These are phyloP conservation scores for Cryptococcus jaspeensis DNA, from an alignment of 1,284 basidiomycete species.

Conservation along the genomic window DNA sequence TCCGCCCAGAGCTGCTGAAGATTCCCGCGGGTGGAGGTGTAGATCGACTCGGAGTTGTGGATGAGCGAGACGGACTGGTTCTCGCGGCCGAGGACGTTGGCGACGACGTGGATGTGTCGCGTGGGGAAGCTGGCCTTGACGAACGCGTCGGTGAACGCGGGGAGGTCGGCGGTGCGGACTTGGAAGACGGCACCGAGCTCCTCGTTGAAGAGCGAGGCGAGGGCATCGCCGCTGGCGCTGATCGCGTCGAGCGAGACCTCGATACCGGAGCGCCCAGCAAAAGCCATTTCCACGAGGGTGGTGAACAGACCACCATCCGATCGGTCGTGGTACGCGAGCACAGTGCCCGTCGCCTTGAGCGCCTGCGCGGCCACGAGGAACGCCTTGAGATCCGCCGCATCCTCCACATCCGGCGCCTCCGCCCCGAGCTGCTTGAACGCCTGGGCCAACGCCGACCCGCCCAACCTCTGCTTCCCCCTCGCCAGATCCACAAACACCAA, in stretches of 20 bases:
- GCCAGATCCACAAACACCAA: slow-evolving; percentile 91
- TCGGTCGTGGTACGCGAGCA: slow-evolving; percentile 95
- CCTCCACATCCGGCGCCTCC: slow-evolving; percentile 86
- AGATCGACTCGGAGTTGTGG: slow-evolving; percentile 59
- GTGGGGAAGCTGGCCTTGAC: slow-evolving; percentile 69
- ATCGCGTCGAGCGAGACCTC: slow-evolving; percentile 55
- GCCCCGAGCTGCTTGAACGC: slow-evolving; percentile 89
- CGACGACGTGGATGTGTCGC: slow-evolving; percentile 71
- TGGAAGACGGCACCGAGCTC: slow-evolving; percentile 94
- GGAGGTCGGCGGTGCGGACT: slow-evolving; percentile 65
- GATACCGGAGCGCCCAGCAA: slow-evolving; percentile 82
- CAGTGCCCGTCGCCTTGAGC: slow-evolving; percentile 63
- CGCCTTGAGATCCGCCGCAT: slow-evolving; percentile 68
- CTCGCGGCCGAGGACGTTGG: slow-evolving; percentile 59
- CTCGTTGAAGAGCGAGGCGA: slow-evolving; percentile 87
- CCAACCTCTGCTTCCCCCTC: slow-evolving; percentile 76
- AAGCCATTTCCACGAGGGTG: slow-evolving; percentile 92
- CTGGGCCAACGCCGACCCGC: slow-evolving; percentile 93
- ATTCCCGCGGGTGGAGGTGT: slow-evolving; percentile 64
- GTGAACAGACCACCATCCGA: slow-evolving; percentile 96
- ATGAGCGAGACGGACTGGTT: slow-evolving; percentile 68
- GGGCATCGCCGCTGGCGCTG: slow-evolving; percentile 55
- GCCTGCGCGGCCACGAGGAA: slow-evolving; percentile 77
- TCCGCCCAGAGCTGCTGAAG: slow-evolving; percentile 90
- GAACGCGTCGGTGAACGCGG: slow-evolving; percentile 64